These are phyloP conservation scores for Penicillium sclerotigenum DNA, from an alignment of 2,329 filamentous ascomycete genomes.

Conservation along the genomic window DNA sequence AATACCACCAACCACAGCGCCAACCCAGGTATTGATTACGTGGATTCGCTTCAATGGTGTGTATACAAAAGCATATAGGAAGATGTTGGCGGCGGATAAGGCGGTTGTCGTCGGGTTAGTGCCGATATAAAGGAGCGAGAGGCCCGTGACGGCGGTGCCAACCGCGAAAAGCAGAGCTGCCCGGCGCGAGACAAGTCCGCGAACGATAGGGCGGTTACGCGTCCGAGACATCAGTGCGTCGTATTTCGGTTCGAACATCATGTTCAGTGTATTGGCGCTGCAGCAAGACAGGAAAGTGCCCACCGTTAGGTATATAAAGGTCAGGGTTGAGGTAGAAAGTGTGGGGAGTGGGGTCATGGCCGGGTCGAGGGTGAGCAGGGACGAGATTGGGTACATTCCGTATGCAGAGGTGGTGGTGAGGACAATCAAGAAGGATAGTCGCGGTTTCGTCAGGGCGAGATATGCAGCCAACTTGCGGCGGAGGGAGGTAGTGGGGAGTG, in stretches of 20 bases:
- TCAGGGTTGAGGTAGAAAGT: conserved; percentile 72
- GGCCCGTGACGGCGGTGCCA: conserved; percentile 66
- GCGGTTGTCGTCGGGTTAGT: conserved; percentile 92
- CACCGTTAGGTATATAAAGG: conserved; percentile 83
- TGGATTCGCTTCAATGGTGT: conserved; percentile 87
- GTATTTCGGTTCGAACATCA: conserved; percentile 88
- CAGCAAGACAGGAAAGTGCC: conserved; percentile 88
- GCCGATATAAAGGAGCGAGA: conserved; percentile 74
- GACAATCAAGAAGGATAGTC: conserved; percentile 85
- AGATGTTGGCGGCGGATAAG: conserved; percentile 79
- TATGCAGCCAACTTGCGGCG: conserved; percentile 72
- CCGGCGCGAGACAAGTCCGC: conserved; percentile 69
- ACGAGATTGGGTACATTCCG: conserved; percentile 86
- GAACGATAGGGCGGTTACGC: conserved; percentile 81
- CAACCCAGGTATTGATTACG: conserved; percentile 90
- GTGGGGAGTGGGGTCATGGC: conserved; percentile 58
- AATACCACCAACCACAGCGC: conserved; percentile 87
- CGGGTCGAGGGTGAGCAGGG: conserved; percentile 78
- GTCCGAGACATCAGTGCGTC: conserved; percentile 95
- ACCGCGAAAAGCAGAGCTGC: conserved; percentile 76
- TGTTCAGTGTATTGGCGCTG: conserved; percentile 91
- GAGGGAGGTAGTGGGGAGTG: conserved; percentile 55
- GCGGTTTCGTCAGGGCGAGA: conserved; percentile 91
- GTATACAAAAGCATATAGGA: conserved; percentile 86
- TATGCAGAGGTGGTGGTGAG: conserved; percentile 89